phyloP scores from a whole-genome alignment of 805 yeast genomes.

The Saturnispora mendoncae region DNA sequence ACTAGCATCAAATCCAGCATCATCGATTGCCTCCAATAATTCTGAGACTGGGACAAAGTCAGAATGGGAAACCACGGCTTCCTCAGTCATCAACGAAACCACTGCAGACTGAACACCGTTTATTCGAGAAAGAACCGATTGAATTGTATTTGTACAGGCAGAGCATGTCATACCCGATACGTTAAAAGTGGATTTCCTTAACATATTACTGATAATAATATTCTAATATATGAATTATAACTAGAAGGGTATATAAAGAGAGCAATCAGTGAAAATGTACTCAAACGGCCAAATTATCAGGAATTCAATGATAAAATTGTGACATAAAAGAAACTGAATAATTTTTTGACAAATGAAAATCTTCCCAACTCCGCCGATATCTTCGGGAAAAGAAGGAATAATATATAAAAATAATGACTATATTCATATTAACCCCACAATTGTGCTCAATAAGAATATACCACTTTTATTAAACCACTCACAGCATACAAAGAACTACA shows the following conservation, averaged over 20 bases:
- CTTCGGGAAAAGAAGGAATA: conserved; percentile 1
- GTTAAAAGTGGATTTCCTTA: conserved; percentile 18
- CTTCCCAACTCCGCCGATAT: background rate
- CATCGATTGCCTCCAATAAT: conserved; percentile 37
- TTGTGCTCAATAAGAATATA: background rate
- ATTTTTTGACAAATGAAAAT: too few species aligned
- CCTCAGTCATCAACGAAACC: conserved; percentile 66
- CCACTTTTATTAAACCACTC: too few species aligned
- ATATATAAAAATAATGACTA: background rate
- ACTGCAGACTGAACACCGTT: conserved; percentile 28
- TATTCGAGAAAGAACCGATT: conserved; percentile 35
- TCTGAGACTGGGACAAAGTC: conserved; percentile 20
- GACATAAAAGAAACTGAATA: too few species aligned
- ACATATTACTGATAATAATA: background rate
- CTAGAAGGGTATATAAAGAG: background rate
- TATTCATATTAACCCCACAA: background rate
- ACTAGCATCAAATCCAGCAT: conserved; percentile 38
- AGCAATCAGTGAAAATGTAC: too few species aligned
- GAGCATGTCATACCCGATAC: conserved; percentile 74
- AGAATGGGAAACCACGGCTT: conserved; percentile 47
- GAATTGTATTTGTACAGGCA: conserved; percentile 51
- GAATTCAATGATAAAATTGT: too few species aligned
- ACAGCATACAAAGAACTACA: too few species aligned
- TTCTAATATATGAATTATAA: background rate
- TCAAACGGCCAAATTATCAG: too few species aligned